Evolutionary conservation across 345 rosid genomes (phyloP), one percentile per base, ranked within the genome.

Genomic region (Bruguiera gymnorhiza): DNA sequence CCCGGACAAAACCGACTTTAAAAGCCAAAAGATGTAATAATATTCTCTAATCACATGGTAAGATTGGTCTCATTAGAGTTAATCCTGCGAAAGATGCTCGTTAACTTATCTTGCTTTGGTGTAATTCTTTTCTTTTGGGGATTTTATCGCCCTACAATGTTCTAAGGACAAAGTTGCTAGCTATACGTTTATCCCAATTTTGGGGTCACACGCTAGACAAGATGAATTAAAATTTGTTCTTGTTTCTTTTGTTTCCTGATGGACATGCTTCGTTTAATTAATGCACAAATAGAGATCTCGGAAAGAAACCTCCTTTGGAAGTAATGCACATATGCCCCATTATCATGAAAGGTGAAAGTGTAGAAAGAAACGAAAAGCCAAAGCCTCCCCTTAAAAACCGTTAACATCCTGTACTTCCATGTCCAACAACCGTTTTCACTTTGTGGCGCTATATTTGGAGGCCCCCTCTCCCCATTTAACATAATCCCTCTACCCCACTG

Each of bases 291-390:
- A 8, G 60, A 21, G 39, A 60, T 8, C 63, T 55, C 60, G 60
- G 73, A 79, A 78, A 82, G 82, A 75, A 76, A 74, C 56, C 87
- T 78, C 65, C 62, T 50, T 63, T 30, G 48, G 83, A 86, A 84
- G 93, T 72, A 85, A 90, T 73, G 96, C 61, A 88, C 76, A 82
- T 85, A 80, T 77, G 71, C 89, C 70, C 61, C 71, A 6, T 66
- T 23, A 36, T 60, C 62, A 69, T 32, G 75, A 60, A 54, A 76
- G 50, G 29, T 2, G 59, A 9, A 2, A 11, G 29, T 11, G 69
- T 48, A 37, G 68, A 63, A 61, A 18, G 43, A 75, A 71, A 57
- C 29, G 21, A 52, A 50, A 26, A 37, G 60, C 30, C 60, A 23
- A 6, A 56, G 60, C 16, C 60, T 23, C 60, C 10, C 60, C 29